A percentile compares a stretch with the other conserved stretches of the same genome.
Evolutionary conservation across 2,329 filamentous ascomycete genomes (phyloP).

Genomic region (Penicillium sclerotiorum): DNA sequence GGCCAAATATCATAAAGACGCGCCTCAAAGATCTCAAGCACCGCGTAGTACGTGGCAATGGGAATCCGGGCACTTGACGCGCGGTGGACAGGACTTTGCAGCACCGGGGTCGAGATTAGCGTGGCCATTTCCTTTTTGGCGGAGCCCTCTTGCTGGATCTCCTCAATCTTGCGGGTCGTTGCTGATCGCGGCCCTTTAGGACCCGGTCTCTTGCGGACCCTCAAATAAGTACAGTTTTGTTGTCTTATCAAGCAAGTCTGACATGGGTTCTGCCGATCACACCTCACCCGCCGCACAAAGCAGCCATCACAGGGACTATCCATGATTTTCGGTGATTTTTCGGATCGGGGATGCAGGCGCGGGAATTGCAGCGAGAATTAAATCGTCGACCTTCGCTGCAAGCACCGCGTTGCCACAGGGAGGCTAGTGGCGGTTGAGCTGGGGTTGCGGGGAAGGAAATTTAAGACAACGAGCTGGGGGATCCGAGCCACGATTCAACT

Average conservation of each 20-base stretch:
- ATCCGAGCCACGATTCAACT: no score
- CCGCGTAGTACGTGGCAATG: neutral
- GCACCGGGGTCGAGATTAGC: neutral
- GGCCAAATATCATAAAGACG: conserved; percentile 1
- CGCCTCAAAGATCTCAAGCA: neutral
- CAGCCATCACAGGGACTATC: neutral
- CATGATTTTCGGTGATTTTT: neutral
- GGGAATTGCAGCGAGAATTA: conserved; percentile 2
- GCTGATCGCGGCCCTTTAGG: conserved; percentile 1
- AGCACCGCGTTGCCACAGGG: no score
- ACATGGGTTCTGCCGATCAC: conserved; percentile 19
- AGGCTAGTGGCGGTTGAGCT: no score
- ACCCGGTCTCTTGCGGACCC: conserved; percentile 15
- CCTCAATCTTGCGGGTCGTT: neutral
- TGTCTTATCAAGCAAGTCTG: conserved; percentile 12
- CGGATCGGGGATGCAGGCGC: neutral
- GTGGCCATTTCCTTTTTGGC: neutral
- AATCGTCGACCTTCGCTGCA: neutral
- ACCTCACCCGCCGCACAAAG: conserved; percentile 14
- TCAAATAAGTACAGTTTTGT: conserved; percentile 17
- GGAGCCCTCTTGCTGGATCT: neutral
- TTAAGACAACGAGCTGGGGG: no score
- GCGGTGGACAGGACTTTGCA: neutral
- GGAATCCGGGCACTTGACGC: neutral
- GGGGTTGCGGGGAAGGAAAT: no score